A percentile compares a stretch with the other conserved stretches of the same genome.
Conservation (phyloP, 2,329 filamentous ascomycete genomes). For the Xylaria polymorpha region DNA sequence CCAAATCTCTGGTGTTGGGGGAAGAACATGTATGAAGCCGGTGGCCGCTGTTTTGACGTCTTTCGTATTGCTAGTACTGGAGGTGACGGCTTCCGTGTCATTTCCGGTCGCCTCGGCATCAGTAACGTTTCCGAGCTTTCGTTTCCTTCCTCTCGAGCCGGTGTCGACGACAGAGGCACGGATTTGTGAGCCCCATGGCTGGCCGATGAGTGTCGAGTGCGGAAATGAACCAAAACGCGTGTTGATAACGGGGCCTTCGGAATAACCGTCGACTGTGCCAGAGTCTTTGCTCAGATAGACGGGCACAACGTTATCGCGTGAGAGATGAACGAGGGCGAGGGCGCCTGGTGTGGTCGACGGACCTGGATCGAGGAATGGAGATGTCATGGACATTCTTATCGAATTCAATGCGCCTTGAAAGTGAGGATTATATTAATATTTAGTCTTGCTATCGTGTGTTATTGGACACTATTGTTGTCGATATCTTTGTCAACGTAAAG, state of each 20-base stretch:
- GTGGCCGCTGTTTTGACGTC: conserved; percentile 65
- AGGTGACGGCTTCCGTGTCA: conserved; percentile 46
- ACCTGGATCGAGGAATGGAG: conserved; percentile 83
- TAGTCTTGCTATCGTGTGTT: neutral
- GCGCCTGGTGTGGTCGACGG: conserved; percentile 69
- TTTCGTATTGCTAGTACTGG: conserved; percentile 43
- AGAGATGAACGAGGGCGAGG: conserved; percentile 87
- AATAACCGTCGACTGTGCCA: conserved; percentile 75
- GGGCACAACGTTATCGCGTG: conserved; percentile 85
- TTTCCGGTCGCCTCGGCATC: conserved; percentile 61
- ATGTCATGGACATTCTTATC: conserved; percentile 58
- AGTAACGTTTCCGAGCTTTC: conserved; percentile 60
- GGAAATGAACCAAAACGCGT: conserved; percentile 94
- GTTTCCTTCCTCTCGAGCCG: conserved; percentile 82
- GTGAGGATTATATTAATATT: neutral
- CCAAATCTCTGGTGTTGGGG: conserved; percentile 85
- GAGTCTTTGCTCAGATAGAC: conserved; percentile 73
- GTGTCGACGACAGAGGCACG: conserved; percentile 91
- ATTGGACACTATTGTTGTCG: neutral
- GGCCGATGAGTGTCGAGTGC: conserved; percentile 78
- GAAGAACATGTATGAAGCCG: conserved; percentile 82
- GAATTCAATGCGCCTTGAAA: neutral
- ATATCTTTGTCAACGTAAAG: no score
- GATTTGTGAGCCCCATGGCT: conserved; percentile 93
- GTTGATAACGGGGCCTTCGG: conserved; percentile 83